A percentile compares a stretch with the other conserved stretches of the same genome.
Evolutionary conservation across 768 basidiomycete genomes (phyloP).

Genomic region (Hirschioporus abietinus): DNA sequence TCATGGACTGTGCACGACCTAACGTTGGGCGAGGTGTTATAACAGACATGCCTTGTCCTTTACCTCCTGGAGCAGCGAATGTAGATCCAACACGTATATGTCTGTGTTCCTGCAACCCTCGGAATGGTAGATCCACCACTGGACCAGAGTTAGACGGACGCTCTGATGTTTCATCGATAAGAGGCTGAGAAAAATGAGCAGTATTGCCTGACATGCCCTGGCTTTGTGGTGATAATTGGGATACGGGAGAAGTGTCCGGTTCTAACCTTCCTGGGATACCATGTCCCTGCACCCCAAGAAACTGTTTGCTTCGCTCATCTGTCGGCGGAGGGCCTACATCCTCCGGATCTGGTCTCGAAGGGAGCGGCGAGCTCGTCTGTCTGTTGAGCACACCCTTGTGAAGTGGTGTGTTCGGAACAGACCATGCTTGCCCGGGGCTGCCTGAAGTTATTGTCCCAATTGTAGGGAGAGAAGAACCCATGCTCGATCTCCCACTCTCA

Average conservation of each 20-base stretch:
- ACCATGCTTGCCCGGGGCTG: neutral
- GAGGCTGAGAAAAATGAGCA: neutral
- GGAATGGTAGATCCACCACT: neutral
- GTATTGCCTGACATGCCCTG: neutral
- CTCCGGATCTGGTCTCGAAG: neutral
- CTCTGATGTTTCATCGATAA: neutral
- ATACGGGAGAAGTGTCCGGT: neutral
- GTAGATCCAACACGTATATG: neutral
- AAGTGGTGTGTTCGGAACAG: neutral
- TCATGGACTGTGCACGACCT: constrained; percentile 19
- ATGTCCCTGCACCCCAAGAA: neutral
- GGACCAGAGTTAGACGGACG: neutral
- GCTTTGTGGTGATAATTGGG: neutral
- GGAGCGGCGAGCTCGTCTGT: neutral
- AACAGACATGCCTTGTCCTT: neutral
- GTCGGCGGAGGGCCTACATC: neutral
- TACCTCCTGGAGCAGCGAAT: neutral
- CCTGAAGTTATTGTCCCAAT: neutral
- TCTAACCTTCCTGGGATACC: neutral
- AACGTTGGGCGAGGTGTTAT: neutral
- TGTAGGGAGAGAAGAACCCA: neutral
- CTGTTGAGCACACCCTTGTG: neutral
- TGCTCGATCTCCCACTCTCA: neutral
- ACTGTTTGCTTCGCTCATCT: neutral
- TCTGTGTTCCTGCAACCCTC: neutral